phyloP scores from a whole-genome alignment of 306 rosid genomes.

The Malus sylvestris region DNA sequence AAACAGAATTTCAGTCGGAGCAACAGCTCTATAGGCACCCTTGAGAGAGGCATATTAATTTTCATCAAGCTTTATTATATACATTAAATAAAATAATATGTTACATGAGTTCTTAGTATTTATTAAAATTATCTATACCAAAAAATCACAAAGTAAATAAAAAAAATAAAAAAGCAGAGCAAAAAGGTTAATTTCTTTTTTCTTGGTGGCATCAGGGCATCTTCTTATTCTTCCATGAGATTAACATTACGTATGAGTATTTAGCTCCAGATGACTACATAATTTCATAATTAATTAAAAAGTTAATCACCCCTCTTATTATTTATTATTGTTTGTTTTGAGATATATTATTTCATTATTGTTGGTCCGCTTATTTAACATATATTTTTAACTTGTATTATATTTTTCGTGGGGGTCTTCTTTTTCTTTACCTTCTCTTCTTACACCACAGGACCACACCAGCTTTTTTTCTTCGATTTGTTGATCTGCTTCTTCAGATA shows the following conservation, averaged over 20 bases:
- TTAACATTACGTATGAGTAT: slow-evolving; percentile 18
- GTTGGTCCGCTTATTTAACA: background rate
- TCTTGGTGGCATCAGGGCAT: slow-evolving; percentile 5
- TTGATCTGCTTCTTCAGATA: slow-evolving; percentile 76
- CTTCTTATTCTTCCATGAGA: slow-evolving; percentile 13
- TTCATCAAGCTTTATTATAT: background rate
- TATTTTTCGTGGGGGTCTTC: background rate
- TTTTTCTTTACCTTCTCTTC: slow-evolving; percentile 48
- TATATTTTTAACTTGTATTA: background rate
- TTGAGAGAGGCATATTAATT: too few relatives aligned
- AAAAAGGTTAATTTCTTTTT: background rate
- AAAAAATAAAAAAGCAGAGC: background rate
- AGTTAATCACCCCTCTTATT: background rate
- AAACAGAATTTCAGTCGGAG: too few relatives aligned
- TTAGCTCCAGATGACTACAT: background rate
- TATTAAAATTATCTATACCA: background rate
- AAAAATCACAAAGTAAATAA: background rate
- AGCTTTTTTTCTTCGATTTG: slow-evolving; percentile 67
- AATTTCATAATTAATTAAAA: background rate
- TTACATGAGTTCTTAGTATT: too few relatives aligned
- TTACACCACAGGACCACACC: slow-evolving; percentile 43
- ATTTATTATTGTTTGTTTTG: background rate
- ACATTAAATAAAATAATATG: too few relatives aligned
- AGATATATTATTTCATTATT: background rate
- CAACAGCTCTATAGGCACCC: too few relatives aligned